Base-by-base conservation (phyloP, 768 basidiomycete genomes). In the Dioszegia aurantiaca region DNA sequence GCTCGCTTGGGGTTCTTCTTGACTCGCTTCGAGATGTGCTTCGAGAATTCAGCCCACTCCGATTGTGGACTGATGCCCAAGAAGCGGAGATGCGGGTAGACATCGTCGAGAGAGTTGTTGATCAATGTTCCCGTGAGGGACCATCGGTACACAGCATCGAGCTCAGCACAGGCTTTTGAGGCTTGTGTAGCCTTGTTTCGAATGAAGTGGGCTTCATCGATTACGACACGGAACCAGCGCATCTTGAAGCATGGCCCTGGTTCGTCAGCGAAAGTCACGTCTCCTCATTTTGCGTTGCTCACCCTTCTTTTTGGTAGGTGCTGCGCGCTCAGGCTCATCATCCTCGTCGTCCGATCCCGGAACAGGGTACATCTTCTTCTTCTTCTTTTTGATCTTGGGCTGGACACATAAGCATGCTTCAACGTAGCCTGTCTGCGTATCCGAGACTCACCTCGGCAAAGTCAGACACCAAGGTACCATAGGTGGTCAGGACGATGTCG, bases 401-500 rank as follows among this genome's bases (percentile, higher is more conserved):
- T 33, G 33, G 14, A 14, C 33, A 6, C 6, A 6, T 33, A 33
- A 14, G 8, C 8, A 33, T 33, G 33, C 33, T n/a, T n/a, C n/a
- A n/a, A n/a, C n/a, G n/a, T n/a, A n/a, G n/a, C n/a, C n/a, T n/a
- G n/a, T 33, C 14, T 33, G 33, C 14, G 33, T 33, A 33, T 33
- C 33, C 33, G 10, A 9, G 43, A 47, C 46, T 28, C 14, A 49
- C 48, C 48, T 37, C 51, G 23, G 67, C 55, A 66, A 60, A 30
- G 69, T 89, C 85, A 36, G 76, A 72, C 52, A 79, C 81, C n/a
- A 89, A 77, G 0, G 86, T 88, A 56, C 86, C 85, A 64, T 89
- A 86, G 77, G 69, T 85, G 67, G 88, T 90, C 51, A 90, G 80
- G 9, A 88, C 82, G 3, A 87, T 78, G 63, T 88, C 85, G 67